Evolutionary conservation across 2,329 filamentous ascomycete species (phyloP), one percentile per base, ranked within the genome.

Genomic region (Diatrype stigma): DNA sequence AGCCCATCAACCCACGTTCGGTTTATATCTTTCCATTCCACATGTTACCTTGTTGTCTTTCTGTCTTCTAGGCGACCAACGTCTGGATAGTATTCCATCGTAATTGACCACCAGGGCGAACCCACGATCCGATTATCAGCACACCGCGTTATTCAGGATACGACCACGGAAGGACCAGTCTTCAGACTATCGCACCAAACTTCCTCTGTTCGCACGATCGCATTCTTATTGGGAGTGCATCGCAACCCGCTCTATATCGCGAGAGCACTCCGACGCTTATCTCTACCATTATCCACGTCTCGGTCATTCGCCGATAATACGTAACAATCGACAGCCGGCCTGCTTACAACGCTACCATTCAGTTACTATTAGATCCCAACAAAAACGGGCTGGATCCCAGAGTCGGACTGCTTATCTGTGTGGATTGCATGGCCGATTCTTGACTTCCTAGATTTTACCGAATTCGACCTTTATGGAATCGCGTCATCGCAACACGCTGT

Each of bases 21-120:
- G 8, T 21, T 46, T 11, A 26, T 49, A 40, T 14, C 19, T 22
- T 54, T 44, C 23, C 53, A 45, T 54, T 44, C 23, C 53, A 45
- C 56, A 57, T 59, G 21, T 61, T 64, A 55, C 58, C 51, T 52
- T 63, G n/a, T 46, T 53, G 49, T 55, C 56, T 51, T 48, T 56
- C 54, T 55, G 51, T 49, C 52, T 60, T 45, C 59, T 60, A 64
- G 60, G 60, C 60, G 55, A 54, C 45, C 51, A 45, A 48, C 57
- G 61, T 62, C 62, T 64, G 56, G 58, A 57, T 54, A 46, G 53
- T 55, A 46, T 54, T 6, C 54, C 48, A 23, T 51, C 47, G 44
- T 35, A 52, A 53, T 53, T 55, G 45, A 45, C 48, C 30, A 42
- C 44, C 57, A 60, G 61, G 55, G 51, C 37, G 17, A 40, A 12